Percentiles rank a stretch among this genome's conserved stretches.
Evolutionary conservation across 2,329 filamentous ascomycete genomes (phyloP).

Genomic region (Pseudogymnoascus sp.): DNA sequence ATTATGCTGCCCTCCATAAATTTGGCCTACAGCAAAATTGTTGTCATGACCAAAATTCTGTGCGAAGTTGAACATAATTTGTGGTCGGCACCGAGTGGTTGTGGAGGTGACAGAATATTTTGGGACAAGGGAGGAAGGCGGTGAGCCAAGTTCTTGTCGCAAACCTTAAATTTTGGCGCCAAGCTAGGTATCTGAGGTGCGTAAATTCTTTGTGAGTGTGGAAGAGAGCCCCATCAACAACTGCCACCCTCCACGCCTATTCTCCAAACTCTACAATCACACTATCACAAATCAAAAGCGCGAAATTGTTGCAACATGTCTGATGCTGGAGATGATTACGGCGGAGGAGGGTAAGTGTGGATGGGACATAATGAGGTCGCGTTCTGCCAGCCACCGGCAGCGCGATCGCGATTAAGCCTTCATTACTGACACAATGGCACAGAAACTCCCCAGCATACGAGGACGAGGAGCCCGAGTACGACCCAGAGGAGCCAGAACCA

Average conservation of each 20-base stretch:
- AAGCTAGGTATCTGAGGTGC: conserved; percentile 1
- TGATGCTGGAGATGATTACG: conserved; percentile 62
- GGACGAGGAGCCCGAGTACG: conserved; percentile 56
- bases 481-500: conserved; percentile 44
- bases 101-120: conserved; percentile 9
- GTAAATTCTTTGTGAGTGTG: conserved; percentile 18
- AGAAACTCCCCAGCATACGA: conserved; percentile 66
- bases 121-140: background rate
- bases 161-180: conserved; percentile 22
- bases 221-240: conserved; percentile 7
- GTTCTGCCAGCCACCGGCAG: background rate
- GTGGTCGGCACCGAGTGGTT: conserved; percentile 4
- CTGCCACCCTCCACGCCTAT: conserved; percentile 1
- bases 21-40: background rate
- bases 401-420: conserved; percentile 16
- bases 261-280: conserved; percentile 3
- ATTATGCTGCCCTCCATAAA: conserved; percentile 13
- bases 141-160: conserved; percentile 15
- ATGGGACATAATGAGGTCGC: conserved; percentile 2
- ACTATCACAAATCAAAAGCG: background rate
- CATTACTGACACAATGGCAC: conserved; percentile 29
- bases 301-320: conserved; percentile 46
- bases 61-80: conserved; percentile 7
- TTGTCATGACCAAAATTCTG: conserved; percentile 6
- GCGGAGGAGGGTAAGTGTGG: conserved; percentile 41